Evolutionary conservation across 1,139 yeast species (phyloP), one percentile per base, ranked within the genome.

Genomic region (Hansenula anomala): DNA sequence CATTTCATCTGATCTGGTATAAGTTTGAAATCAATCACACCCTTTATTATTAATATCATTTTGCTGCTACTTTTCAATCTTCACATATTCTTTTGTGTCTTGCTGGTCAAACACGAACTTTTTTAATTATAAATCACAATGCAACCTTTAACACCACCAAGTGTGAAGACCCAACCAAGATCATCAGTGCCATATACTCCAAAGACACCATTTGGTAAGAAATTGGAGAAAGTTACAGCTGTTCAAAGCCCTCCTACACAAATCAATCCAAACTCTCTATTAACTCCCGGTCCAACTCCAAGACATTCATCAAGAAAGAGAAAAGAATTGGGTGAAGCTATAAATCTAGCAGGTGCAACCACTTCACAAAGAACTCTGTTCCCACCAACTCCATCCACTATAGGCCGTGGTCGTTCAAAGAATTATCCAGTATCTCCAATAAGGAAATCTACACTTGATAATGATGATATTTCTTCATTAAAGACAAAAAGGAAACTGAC

Each of bases 341-440:
- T 43, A 41, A 39, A 39, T 37, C 39, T n/a, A 30, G 39, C 42
- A 37, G 34, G n/a, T 14, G 39, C 19, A 32, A 34, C 28, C n/a
- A 9, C 24, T 7, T n/a, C 25, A n/a, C 31, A 29, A 34, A 38
- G 36, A 32, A 24, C 33, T 13, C 13, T 38, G 4, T 38, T 38
- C 35, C 41, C 38, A 13, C 34, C 40, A 11, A 32, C 46, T 4
- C 58, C 58, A 9, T 51, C 56, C 2, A 52, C 58, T 4, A 38
- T 54, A 4, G 58, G 58, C 2, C 42, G 49, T 14, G 58, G 58
- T 4, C 46, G 58, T 19, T 30, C 43, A 12, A 54, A 50, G 36
- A 43, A 17, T 25, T 20, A 32, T 24, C 12, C 22, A 17, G 6
- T 24, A 3, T 43, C 49, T 0, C 52, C 49, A 22, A 20, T 34